Percentiles rank a stretch among this genome's conserved stretches.
These are phyloP conservation scores for Diaporthe longicolla DNA, from an alignment of 2,329 filamentous ascomycete genomes.

Conservation along the genomic window DNA sequence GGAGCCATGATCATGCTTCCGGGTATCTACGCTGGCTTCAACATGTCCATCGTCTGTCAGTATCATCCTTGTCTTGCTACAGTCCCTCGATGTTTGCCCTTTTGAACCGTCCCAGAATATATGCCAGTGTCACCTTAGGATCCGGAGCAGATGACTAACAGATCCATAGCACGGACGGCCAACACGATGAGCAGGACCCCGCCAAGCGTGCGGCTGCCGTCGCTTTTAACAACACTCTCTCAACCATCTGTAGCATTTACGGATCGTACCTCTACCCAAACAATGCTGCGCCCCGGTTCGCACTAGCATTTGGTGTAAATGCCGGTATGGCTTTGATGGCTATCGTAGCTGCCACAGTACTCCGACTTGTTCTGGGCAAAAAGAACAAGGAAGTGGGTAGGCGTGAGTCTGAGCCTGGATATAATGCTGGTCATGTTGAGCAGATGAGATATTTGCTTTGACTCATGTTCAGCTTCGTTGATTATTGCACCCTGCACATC, in stretches of 20 bases:
- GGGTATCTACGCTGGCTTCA: constrained; percentile 47
- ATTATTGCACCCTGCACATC: too few relatives aligned
- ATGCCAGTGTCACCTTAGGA: too few relatives aligned
- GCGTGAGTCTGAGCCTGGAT: constrained; percentile 42
- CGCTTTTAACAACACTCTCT: constrained; percentile 47
- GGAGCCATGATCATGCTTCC: constrained; percentile 46
- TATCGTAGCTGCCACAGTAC: constrained; percentile 43
- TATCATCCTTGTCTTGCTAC: too few relatives aligned
- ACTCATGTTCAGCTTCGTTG: too few relatives aligned
- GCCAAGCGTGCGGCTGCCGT: constrained; percentile 45
- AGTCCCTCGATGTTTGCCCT: too few relatives aligned
- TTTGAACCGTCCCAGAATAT: too few relatives aligned
- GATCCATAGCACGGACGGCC: constrained; percentile 38
- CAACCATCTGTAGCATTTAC: constrained; percentile 47
- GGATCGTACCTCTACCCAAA: constrained; percentile 48
- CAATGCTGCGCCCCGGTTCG: constrained; percentile 46
- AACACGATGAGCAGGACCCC: constrained; percentile 46
- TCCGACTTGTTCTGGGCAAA: constrained; percentile 45
- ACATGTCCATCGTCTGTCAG: constrained; percentile 46
- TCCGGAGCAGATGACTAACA: too few relatives aligned
- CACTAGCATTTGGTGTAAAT: constrained; percentile 48
- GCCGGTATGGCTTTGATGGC: constrained; percentile 47
- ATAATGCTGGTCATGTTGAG: constrained; percentile 16
- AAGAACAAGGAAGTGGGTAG: constrained; percentile 46
- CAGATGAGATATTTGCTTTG: constrained; percentile 43